Base-by-base conservation (phyloP, 2,329 filamentous ascomycete species). In the Alternaria longipes region DNA sequence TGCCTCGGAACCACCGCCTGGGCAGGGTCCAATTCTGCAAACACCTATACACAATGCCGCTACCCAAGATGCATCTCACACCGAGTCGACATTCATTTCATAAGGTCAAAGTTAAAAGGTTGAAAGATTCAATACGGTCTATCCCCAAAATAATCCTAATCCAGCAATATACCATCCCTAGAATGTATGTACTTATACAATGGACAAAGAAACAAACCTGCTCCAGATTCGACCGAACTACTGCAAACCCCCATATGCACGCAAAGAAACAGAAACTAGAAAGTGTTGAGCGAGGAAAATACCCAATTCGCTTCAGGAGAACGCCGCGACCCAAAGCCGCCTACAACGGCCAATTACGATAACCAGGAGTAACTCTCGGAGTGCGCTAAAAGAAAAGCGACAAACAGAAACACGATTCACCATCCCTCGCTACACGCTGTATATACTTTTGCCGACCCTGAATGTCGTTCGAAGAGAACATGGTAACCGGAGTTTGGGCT, bases 161-260 rank as follows among this genome's bases (percentile, higher is more conserved):
- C 38, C 44, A 44, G 46, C 32, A 52, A 58, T 57, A 56, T 57
- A 42, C 47, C 36, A 49, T 46, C 47, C 42, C n/a, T 40, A 28
- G 36, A 60, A 60, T 52, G n/a, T 58, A 60, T 52, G 24, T 64
- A 64, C 52, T 64, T 64, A 51, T 67, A 66, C 63, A 66, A 40
- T 42, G 36, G 49, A 52, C 30, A 56, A 59, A 45, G 28, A 53
- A 56, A 63, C 30, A 40, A 53, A 54, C 53, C 50, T 54, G 24
- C 51, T 51, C 55, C 32, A 45, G 49, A 46, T 54, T 53, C 34
- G 32, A 47, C 30, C 30, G 22, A 42, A 54, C 40, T 32, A 50
- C 46, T 52, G 41, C 41, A 28, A 28, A 54, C 38, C 44, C 54
- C 54, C 58, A 56, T 67, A 65, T 67, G 63, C 65, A 65, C 65